A percentile compares a stretch with the other conserved stretches of the same genome.
These are phyloP conservation scores for Raphanus raphanistrum DNA, from an alignment of 345 rosid genomes.

Conservation along the genomic window DNA sequence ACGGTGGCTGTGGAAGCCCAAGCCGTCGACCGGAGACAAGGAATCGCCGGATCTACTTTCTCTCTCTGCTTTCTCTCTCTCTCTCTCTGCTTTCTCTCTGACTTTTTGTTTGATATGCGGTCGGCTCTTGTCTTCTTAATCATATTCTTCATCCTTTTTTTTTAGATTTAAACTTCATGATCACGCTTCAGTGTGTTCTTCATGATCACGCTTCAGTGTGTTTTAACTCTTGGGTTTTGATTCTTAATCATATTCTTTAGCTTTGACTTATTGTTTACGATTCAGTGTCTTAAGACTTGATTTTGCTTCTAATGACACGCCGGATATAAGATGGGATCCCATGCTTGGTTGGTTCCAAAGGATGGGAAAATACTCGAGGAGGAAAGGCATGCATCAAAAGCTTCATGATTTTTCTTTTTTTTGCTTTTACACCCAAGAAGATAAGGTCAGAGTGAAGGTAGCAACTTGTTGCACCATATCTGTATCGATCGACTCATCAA, in stretches of 20 bases:
- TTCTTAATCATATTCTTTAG: slow-evolving; percentile 18
- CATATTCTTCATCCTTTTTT: slow-evolving; percentile 3
- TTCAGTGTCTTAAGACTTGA: slow-evolving; percentile 4
- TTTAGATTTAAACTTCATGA: slow-evolving; percentile 21
- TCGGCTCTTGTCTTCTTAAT: slow-evolving; percentile 15
- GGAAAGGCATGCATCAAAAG: slow-evolving; percentile 34
- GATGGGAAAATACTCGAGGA: slow-evolving; percentile 72
- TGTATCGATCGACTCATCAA: neutral
- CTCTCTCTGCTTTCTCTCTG: too few species aligned
- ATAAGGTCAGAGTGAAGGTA: neutral
- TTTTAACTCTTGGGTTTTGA: neutral
- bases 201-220: slow-evolving; percentile 15
- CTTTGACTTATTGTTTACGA: slow-evolving; percentile 16
- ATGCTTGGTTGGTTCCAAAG: slow-evolving; percentile 68
- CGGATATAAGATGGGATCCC: slow-evolving; percentile 84
- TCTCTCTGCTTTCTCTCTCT: too few species aligned
- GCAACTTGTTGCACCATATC: slow-evolving; percentile 12
- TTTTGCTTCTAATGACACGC: slow-evolving; percentile 12
- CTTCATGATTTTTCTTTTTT: neutral
- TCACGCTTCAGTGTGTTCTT: slow-evolving; percentile 20
- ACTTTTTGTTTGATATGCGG: too few species aligned
- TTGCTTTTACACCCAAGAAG: neutral
- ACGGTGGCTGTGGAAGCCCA: too few species aligned
- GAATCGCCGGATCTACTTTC: too few species aligned
- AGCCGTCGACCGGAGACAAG: too few species aligned